These are phyloP conservation scores for Melanomma pulvis-pyrius DNA, from an alignment of 495 filamentous ascomycete genomes.

Conservation along the genomic window DNA sequence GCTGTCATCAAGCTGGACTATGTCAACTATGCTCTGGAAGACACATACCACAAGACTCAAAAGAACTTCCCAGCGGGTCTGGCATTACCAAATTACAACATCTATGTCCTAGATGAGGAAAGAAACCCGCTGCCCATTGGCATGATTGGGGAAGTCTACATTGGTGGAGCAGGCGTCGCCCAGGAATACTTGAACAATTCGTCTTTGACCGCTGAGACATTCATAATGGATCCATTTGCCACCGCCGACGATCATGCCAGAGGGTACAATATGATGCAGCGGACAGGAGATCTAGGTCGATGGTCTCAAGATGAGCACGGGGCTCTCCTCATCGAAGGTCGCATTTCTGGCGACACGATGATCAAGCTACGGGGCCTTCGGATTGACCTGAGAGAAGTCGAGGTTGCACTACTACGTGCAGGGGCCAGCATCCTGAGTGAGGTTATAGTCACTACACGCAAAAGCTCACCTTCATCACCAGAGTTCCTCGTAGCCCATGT, in stretches of 20 bases:
- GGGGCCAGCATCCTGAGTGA: not conserved
- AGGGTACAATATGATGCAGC: slow-evolving; percentile 17
- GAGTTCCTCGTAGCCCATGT: not conserved
- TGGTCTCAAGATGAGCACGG: slow-evolving; percentile 17
- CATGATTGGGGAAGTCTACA: slow-evolving; percentile 49
- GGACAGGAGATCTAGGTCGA: slow-evolving; percentile 22
- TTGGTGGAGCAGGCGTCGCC: slow-evolving; percentile 50
- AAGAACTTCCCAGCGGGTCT: not conserved
- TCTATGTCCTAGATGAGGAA: slow-evolving; percentile 51
- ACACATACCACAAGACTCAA: no score
- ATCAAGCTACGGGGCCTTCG: slow-evolving; percentile 29
- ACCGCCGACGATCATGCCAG: not conserved
- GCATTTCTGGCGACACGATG: slow-evolving; percentile 20
- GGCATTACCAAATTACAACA: slow-evolving; percentile 29
- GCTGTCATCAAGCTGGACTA: not conserved
- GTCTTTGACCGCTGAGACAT: slow-evolving; percentile 34
- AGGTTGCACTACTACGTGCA: not conserved
- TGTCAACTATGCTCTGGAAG: no score
- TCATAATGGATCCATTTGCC: slow-evolving; percentile 1
- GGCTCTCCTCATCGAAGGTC: slow-evolving; percentile 3
- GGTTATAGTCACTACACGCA: not conserved
- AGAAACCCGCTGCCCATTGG: slow-evolving; percentile 46
- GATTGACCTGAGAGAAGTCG: slow-evolving; percentile 23
- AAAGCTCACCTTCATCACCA: not conserved
- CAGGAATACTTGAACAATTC: slow-evolving; percentile 48